Percentiles rank a stretch among this genome's conserved stretches.
phyloP scores from a whole-genome alignment of 257 asterid genomes.

The Solanum medicagineum region DNA sequence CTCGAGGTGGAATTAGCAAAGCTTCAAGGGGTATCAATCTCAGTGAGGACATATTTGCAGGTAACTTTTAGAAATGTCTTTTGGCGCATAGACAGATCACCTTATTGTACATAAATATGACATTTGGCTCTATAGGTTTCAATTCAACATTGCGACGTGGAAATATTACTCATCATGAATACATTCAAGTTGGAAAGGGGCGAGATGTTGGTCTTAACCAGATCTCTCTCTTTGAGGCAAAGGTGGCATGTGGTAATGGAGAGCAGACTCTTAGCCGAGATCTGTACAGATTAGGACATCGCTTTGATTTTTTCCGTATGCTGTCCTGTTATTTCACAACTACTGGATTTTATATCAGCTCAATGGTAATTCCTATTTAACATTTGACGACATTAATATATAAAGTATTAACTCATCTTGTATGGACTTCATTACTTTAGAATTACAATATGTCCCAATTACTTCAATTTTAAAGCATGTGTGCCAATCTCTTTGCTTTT shows the following conservation, averaged over 20 bases:
- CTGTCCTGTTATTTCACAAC: slow-evolving; percentile 74
- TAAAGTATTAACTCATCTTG: neutral
- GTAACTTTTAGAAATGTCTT: slow-evolving; percentile 32
- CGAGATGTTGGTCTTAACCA: slow-evolving; percentile 96
- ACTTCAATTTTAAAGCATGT: neutral
- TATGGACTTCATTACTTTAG: neutral
- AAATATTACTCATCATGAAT: slow-evolving; percentile 86
- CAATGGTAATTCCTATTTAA: slow-evolving; percentile 53
- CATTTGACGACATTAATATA: neutral
- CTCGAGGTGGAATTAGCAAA: slow-evolving; percentile 98
- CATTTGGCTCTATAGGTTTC: slow-evolving; percentile 45
- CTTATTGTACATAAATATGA: neutral
- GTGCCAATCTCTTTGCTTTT: neutral
- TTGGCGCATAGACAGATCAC: neutral
- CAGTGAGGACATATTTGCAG: slow-evolving; percentile 97
- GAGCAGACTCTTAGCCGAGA: slow-evolving; percentile 96
- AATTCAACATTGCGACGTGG: slow-evolving; percentile 87
- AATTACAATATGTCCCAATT: neutral
- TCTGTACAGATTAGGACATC: slow-evolving; percentile 88
- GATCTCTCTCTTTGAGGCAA: slow-evolving; percentile 92
- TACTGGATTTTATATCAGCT: slow-evolving; percentile 81
- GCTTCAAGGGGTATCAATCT: slow-evolving; percentile 93
- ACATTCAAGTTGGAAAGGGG: slow-evolving; percentile 93
- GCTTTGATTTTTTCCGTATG: slow-evolving; percentile 97
- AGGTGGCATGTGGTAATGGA: slow-evolving; percentile 96